These are phyloP conservation scores for Thinopyrum elongatum DNA, from an alignment of 176 grass and related monocot genomes.

Conservation along the genomic window DNA sequence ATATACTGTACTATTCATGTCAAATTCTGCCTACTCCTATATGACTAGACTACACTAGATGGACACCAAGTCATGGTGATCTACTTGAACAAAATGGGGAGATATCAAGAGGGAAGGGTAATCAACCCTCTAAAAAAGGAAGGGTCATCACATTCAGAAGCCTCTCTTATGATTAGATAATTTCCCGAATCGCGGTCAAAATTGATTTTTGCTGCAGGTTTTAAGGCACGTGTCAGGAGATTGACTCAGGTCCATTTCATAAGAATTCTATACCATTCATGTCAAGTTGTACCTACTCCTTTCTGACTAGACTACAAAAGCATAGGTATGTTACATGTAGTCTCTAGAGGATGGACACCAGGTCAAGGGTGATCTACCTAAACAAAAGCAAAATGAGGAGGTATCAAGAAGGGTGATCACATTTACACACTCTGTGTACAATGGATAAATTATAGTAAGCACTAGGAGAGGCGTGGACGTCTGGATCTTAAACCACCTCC, in stretches of 20 bases:
- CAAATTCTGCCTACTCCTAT: not conserved
- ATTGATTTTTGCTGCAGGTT: not conserved
- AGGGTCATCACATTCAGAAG: not conserved
- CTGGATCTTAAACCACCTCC: not conserved
- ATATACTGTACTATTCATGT: not conserved
- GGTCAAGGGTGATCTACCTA: not conserved
- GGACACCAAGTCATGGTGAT: not conserved
- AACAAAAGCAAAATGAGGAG: not conserved
- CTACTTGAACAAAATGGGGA: not conserved
- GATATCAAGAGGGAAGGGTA: not conserved
- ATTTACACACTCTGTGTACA: not conserved
- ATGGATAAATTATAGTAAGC: not conserved
- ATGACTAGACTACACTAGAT: not conserved
- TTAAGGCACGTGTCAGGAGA: not conserved
- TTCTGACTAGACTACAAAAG: not conserved
- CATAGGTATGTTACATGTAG: not conserved
- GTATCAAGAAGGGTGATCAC: not conserved
- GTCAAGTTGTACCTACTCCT: not conserved
- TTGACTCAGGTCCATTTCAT: not conserved
- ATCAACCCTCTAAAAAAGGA: not conserved
- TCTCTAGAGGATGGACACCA: not conserved
- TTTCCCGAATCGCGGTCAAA: not conserved
- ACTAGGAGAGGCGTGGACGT: conserved; percentile 25
- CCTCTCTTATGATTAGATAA: not conserved
- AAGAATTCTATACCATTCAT: not conserved